Evolutionary conservation across 208 protist species (phyloP).

Genomic region (Crithidia acanthocephali): DNA sequence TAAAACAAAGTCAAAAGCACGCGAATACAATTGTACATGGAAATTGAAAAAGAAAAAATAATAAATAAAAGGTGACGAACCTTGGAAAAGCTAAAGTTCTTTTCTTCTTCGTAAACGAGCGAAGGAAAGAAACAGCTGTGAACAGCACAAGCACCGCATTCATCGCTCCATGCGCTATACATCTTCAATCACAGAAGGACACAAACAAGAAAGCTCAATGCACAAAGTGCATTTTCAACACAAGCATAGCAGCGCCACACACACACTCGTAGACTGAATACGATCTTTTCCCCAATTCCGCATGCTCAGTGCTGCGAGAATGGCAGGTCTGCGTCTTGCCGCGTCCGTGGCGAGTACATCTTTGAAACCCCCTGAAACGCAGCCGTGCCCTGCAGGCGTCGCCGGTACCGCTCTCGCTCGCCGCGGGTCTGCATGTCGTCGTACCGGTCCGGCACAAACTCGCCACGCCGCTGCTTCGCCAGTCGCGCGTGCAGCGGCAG

Average conservation of each 20-base stretch:
- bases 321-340: conserved; percentile 37
- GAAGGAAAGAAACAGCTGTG: no score
- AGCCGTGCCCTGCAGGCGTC: conserved; percentile 51
- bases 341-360: conserved; percentile 44
- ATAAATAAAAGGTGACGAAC: no score
- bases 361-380: conserved; percentile 52
- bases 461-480: neutral
- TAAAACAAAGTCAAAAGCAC: no score
- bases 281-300: neutral
- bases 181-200: no score
- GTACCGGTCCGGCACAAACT: conserved; percentile 16
- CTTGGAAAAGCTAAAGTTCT: no score
- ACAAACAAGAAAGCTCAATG: no score
- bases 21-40: no score
- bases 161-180: no score
- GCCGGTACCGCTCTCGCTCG: conserved; percentile 43
- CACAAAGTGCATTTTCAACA: no score
- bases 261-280: neutral
- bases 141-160: no score
- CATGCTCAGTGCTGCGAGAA: conserved; percentile 22
- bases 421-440: conserved; percentile 41
- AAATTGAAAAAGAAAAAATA: no score
- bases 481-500: conserved; percentile 14
- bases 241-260: neutral
- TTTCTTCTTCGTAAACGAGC: no score